Base-by-base conservation (phyloP, 176 grass and related monocot genomes). In the Ensete glaucum region DNA sequence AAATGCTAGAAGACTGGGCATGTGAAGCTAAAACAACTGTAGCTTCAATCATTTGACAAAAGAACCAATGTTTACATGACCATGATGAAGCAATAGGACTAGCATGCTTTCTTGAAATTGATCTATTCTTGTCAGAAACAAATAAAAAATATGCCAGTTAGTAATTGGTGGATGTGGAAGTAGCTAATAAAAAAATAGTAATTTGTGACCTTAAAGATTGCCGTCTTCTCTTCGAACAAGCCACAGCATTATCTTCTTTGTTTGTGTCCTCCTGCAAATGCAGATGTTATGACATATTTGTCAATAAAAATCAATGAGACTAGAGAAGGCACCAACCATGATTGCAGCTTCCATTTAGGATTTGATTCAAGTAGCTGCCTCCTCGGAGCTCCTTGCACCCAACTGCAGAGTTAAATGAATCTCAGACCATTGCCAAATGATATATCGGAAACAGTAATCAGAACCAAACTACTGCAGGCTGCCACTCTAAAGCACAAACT, bases 371-470 rank as follows among this genome's bases (percentile, higher is more conserved):
- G 82, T 89, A 83, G 92, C 92, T 60, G 92, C 92, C 81, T 96
- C 92, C 84, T 96, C 92, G 76, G 92, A 96, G 75, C 92, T 96
- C 88, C 92, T 85, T 27, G 92, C 92, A 69, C 89, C 92, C 87
- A 96, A 84, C 92, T 96, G 76, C 59, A 89, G 85, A 86, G 50
- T 24, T 79, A 78, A 34, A 76, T n/a, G 15, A 12, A 50, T 58
- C 74, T 29, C 26, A 76, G 51, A 55, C 75, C 22, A 43, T 43
- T 6, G 34, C 52, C 51, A 73, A 25, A n/a, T 7, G 21, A 55
- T 13, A n/a, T 22, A 25, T 43, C 10, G 14, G 52, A 81, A 49
- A 64, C 2, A 80, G 76, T 54, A 11, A 87, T 23, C 79, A 53
- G 43, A 77, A 66, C 77, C 19, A 76, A 10, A 29, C 76, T 14